Conservation (phyloP, 73 alveolate genomes). For the Stentor roeselii region DNA sequence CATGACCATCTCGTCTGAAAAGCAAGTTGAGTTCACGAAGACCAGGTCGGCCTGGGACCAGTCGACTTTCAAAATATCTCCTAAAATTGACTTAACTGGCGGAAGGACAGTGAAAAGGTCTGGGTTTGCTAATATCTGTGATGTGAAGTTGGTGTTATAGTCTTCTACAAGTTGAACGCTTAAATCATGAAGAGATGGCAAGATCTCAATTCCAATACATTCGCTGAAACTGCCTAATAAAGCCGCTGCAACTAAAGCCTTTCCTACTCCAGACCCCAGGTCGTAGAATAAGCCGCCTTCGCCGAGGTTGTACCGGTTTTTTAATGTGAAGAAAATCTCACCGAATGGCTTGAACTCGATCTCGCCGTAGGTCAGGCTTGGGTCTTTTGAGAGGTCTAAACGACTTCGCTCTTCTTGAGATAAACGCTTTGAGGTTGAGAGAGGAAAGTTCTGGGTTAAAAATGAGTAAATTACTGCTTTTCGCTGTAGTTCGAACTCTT, state of each 20-base stretch:
- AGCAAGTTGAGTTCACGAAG: constrained; percentile 92
- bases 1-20: constrained; percentile 70
- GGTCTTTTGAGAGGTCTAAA: neutral
- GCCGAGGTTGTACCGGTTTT: neutral
- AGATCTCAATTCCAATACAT: constrained; percentile 81
- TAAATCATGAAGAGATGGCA: constrained; percentile 53
- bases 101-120: constrained; percentile 49
- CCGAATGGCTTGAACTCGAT: constrained; percentile 38
- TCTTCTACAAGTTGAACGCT: constrained; percentile 30
- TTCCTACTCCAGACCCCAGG: constrained; percentile 92
- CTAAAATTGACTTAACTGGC: constrained; percentile 41
- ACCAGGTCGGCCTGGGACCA: constrained; percentile 85
- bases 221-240: constrained; percentile 64
- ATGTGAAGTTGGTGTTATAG: constrained; percentile 31
- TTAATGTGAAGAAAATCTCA: constrained; percentile 4
- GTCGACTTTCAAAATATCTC: constrained; percentile 66
- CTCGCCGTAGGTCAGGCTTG: constrained; percentile 43
- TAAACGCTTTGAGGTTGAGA: neutral
- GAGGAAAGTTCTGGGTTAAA: neutral
- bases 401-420: neutral
- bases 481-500: neutral
- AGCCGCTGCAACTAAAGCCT: constrained; percentile 84
- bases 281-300: constrained; percentile 81
- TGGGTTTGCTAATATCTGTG: constrained; percentile 43
- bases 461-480: neutral